phyloP scores from a whole-genome alignment of 2,329 filamentous ascomycete genomes.

The Apiospora rasikravindrae region DNA sequence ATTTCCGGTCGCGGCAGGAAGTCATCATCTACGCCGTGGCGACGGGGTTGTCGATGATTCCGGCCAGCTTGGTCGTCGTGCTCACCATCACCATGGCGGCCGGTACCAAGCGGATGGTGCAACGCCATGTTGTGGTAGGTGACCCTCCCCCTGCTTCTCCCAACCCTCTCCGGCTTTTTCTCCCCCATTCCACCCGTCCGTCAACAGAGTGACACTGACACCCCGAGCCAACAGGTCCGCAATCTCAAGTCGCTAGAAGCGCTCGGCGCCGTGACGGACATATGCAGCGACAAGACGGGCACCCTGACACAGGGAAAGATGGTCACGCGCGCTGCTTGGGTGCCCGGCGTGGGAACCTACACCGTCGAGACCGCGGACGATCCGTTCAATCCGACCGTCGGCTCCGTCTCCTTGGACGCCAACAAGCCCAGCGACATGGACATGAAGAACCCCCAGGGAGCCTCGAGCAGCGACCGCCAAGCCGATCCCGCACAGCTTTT shows the following conservation, averaged over 20 bases:
- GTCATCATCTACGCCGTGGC: constrained; percentile 69
- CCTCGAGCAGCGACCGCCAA: constrained; percentile 24
- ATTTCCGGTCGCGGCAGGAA: constrained; percentile 58
- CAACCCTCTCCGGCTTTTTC: too few relatives aligned
- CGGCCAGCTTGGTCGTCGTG: constrained; percentile 67
- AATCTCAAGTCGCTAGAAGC: constrained; percentile 64
- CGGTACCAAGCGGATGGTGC: constrained; percentile 62
- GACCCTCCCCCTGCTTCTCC: too few relatives aligned
- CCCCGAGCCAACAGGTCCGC: constrained; percentile 33
- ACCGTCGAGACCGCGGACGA: constrained; percentile 59
- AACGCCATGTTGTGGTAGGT: constrained; percentile 59
- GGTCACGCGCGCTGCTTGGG: constrained; percentile 65
- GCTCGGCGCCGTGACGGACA: constrained; percentile 64
- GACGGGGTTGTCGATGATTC: constrained; percentile 64
- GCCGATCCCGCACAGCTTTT: constrained; percentile 35
- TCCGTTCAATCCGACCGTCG: constrained; percentile 62
- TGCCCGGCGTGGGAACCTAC: constrained; percentile 62
- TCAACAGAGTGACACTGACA: too few relatives aligned
- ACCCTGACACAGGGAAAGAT: constrained; percentile 69
- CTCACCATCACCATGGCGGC: constrained; percentile 69
- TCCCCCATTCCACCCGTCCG: too few relatives aligned
- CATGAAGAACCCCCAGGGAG: constrained; percentile 35
- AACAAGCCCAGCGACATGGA: constrained; percentile 23
- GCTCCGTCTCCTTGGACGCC: constrained; percentile 49
- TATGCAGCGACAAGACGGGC: constrained; percentile 62